A percentile compares a stretch with the other conserved stretches of the same genome.
These are phyloP conservation scores for Monosporascus sp. DNA, from an alignment of 2,329 filamentous ascomycete species.

Conservation along the genomic window DNA sequence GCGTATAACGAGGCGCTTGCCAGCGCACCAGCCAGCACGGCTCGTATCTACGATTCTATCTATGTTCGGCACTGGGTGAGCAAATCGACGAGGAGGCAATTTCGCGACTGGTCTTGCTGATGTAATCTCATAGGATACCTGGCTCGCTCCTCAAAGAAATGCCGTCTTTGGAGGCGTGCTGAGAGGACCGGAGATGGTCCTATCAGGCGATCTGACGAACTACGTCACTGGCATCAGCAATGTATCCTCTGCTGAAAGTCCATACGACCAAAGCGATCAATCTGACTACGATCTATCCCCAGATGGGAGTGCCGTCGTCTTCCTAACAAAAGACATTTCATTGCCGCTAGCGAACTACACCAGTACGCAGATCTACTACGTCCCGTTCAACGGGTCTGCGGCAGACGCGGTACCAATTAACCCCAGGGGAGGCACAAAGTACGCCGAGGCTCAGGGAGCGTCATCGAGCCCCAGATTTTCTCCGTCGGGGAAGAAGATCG, in stretches of 20 bases:
- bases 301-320: conserved; percentile 41
- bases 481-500: conserved; percentile 49
- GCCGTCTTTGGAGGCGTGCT: conserved; percentile 56
- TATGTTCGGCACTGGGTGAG: conserved; percentile 54
- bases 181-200: conserved; percentile 16
- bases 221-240: conserved; percentile 30
- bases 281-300: conserved; percentile 55
- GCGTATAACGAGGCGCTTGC: conserved; percentile 49
- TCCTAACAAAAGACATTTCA: conserved; percentile 51
- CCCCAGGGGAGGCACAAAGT: conserved; percentile 23
- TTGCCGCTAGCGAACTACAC: conserved; percentile 51
- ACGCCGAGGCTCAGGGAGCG: conserved; percentile 29
- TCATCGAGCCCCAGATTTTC: conserved; percentile 43
- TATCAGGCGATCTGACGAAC: conserved; percentile 27
- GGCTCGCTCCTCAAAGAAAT: conserved; percentile 49
- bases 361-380: conserved; percentile 28
- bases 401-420: conserved; percentile 29
- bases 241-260: conserved; percentile 35
- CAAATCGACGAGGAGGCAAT: neutral
- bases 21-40: conserved; percentile 40
- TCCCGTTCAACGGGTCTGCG: conserved; percentile 25
- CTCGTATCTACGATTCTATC: conserved; percentile 50
- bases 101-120: conserved; percentile 2
- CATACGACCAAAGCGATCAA: conserved; percentile 46
- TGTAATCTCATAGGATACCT: conserved; percentile 35